Conservation (phyloP, 257 asterid species). For the Fraxinus anomala region DNA sequence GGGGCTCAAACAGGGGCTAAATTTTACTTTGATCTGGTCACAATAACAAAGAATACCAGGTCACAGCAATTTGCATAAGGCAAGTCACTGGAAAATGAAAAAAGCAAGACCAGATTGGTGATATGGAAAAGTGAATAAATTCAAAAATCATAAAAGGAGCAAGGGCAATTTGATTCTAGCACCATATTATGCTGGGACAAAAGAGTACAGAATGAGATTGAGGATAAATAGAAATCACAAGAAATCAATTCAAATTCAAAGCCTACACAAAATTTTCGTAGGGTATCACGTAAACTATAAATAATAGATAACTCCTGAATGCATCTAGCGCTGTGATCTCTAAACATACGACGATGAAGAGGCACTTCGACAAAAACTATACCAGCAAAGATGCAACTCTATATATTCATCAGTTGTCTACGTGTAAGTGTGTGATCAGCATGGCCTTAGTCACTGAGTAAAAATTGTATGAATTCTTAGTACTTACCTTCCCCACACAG, state of each 20-base stretch:
- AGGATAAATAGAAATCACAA: neutral
- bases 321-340: slow-evolving; percentile 8
- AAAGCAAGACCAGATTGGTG: slow-evolving; percentile 18
- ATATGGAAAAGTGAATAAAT: neutral
- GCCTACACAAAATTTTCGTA: neutral
- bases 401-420: neutral
- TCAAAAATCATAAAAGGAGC: neutral
- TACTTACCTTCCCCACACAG: slow-evolving; percentile 91
- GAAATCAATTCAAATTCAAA: neutral
- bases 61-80: neutral
- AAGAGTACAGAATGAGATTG: neutral
- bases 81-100: neutral
- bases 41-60: neutral
- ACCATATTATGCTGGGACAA: neutral
- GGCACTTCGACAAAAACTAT: slow-evolving; percentile 17
- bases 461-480: neutral
- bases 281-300: neutral
- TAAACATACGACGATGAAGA: slow-evolving; percentile 13
- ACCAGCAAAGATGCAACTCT: neutral
- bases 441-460: slow-evolving; percentile 6
- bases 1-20: too few relatives aligned
- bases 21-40: neutral
- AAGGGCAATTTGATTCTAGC: neutral
- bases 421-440: slow-evolving; percentile 17
- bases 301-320: neutral